phyloP scores from a whole-genome alignment of 176 grass and related monocot genomes.

The Hordeum marinum region DNA sequence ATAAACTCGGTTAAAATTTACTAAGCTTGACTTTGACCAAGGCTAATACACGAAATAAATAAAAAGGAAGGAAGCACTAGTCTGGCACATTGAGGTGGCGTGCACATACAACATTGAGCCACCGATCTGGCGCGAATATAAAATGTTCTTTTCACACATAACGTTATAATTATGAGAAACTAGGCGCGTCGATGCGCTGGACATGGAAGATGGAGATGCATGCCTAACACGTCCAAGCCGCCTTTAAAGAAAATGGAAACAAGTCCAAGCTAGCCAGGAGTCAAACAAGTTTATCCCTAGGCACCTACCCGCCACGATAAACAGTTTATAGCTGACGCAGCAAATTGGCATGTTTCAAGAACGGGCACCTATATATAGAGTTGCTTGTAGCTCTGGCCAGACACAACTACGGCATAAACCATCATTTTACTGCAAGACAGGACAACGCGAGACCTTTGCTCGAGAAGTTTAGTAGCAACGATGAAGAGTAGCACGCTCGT shows the following conservation, averaged over 20 bases:
- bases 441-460: neutral
- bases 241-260: neutral
- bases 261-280: neutral
- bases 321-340: neutral
- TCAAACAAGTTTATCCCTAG: neutral
- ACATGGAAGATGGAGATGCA: neutral
- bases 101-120: neutral
- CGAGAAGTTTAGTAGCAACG: neutral
- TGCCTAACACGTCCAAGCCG: neutral
- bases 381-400: neutral
- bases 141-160: neutral
- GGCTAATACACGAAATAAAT: no score
- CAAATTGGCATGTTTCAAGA: neutral
- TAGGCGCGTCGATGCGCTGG: neutral
- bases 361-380: neutral
- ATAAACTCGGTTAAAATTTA: no score
- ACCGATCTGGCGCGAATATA: neutral
- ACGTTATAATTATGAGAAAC: neutral
- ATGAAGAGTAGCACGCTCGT: neutral
- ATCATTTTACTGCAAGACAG: neutral
- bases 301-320: neutral
- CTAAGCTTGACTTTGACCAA: no score
- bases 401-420: neutral
- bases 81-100: neutral
- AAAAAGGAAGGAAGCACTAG: no score